A percentile compares a stretch with the other conserved stretches of the same genome.
phyloP scores from a whole-genome alignment of 768 basidiomycete genomes.

The Thelephora aurantiotincta region DNA sequence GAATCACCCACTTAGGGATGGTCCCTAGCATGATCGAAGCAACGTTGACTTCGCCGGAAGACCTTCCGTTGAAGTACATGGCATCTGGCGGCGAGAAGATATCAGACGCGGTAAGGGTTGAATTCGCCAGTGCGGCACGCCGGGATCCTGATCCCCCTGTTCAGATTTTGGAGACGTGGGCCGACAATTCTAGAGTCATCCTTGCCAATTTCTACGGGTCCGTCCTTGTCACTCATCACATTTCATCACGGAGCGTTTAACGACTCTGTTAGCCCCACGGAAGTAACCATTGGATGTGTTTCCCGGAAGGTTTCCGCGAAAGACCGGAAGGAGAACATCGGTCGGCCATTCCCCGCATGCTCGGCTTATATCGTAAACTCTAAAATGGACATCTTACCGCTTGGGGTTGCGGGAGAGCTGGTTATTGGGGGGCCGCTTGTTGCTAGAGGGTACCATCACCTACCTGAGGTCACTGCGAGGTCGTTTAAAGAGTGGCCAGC shows the following conservation, averaged over 20 bases:
- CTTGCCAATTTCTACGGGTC: conserved; percentile 38
- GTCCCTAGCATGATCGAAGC: conserved; percentile 41
- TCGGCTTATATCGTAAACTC: conserved; percentile 27
- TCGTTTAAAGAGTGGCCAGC: conserved; percentile 31
- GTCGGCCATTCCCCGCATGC: conserved; percentile 23
- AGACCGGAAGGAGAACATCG: conserved; percentile 29
- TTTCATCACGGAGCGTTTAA: neutral
- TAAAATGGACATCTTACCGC: conserved; percentile 26
- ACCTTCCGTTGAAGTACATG: conserved; percentile 21
- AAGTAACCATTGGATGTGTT: conserved; percentile 38
- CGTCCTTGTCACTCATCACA: neutral
- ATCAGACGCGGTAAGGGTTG: conserved; percentile 27
- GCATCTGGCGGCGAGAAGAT: conserved; percentile 40
- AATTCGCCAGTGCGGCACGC: neutral
- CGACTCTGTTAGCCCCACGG: conserved; percentile 22
- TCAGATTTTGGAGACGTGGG: conserved; percentile 32
- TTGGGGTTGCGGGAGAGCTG: conserved; percentile 32
- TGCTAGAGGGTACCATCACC: conserved; percentile 33
- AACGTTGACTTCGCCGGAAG: conserved; percentile 20
- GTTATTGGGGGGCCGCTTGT: conserved; percentile 36
- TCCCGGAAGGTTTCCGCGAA: conserved; percentile 26
- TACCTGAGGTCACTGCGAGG: conserved; percentile 28
- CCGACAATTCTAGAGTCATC: conserved; percentile 26
- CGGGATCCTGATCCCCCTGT: neutral
- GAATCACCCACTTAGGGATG: conserved; percentile 34